These are phyloP conservation scores for Sphagnum contortum DNA, from an alignment of 225 moss, liverwort and hornwort genomes.

Conservation along the genomic window DNA sequence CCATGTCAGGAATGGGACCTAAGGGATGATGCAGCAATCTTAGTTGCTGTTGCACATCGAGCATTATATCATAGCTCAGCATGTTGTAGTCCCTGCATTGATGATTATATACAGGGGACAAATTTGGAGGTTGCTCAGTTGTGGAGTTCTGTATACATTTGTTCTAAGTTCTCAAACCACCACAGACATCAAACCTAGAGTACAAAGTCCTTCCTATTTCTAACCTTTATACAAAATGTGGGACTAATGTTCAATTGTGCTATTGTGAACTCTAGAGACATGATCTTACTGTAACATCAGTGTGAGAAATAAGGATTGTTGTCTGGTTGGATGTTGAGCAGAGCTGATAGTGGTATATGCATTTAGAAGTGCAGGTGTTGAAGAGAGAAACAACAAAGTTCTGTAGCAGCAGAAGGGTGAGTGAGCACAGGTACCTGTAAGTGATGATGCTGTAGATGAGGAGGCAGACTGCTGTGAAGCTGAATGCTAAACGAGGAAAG, in stretches of 20 bases:
- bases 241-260: too few relatives aligned
- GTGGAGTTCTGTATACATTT: neutral
- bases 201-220: too few relatives aligned
- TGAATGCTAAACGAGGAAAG: constrained; percentile 41
- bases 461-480: constrained; percentile 21
- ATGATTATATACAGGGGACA: neutral
- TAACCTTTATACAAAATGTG: too few relatives aligned
- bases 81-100: constrained; percentile 44
- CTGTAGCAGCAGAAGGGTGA: neutral
- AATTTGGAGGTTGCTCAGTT: neutral
- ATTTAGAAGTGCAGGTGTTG: too few relatives aligned
- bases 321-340: too few relatives aligned
- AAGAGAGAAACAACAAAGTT: neutral
- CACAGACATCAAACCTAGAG: neutral
- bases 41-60: constrained; percentile 46
- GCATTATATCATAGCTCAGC: constrained; percentile 59
- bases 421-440: constrained; percentile 34
- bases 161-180: neutral
- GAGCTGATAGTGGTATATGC: too few relatives aligned
- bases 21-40: constrained; percentile 1
- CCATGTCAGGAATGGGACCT: constrained; percentile 5
- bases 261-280: too few relatives aligned
- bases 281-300: too few relatives aligned
- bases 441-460: constrained; percentile 40
- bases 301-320: neutral